Conservation (phyloP, 2,329 filamentous ascomycete genomes). For the Canariomyces notabilis region DNA sequence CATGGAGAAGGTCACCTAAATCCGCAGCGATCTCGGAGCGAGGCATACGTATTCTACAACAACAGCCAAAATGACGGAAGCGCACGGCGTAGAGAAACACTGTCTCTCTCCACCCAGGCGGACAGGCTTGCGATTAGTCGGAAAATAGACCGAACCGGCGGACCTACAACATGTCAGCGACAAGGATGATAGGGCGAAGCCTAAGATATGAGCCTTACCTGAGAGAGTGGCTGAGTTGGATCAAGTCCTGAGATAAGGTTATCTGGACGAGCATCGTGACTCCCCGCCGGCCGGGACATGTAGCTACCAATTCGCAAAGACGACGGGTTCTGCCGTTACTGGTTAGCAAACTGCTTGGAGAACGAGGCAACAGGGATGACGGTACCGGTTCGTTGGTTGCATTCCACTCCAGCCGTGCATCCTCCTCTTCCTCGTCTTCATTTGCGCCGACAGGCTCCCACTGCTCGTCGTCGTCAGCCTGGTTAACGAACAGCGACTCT, state of each 20-base stretch:
- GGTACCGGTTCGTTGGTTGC: conserved; percentile 58
- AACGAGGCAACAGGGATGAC: conserved; percentile 1
- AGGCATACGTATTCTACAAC: too few species aligned
- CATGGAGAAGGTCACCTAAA: conserved; percentile 32
- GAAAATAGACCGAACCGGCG: conserved; percentile 32
- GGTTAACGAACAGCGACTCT: conserved; percentile 60
- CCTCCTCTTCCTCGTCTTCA: conserved; percentile 58
- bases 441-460: conserved; percentile 64
- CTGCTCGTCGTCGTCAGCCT: conserved; percentile 58
- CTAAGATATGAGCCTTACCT: conserved; percentile 44
- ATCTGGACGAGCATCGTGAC: conserved; percentile 14
- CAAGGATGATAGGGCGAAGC: conserved; percentile 19
- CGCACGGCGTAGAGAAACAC: conserved; percentile 7
- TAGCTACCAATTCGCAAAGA: conserved; percentile 40
- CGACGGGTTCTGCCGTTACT: conserved; percentile 37
- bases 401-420: conserved; percentile 70
- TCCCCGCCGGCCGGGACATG: conserved; percentile 25
- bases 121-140: conserved; percentile 12
- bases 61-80: not conserved
- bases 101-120: not conserved
- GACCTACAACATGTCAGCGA: conserved; percentile 31
- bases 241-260: conserved; percentile 44
- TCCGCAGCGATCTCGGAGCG: too few species aligned
- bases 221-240: conserved; percentile 69
- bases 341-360: conserved; percentile 27